These are phyloP conservation scores for Vitellaria paradoxa DNA, from an alignment of 179 eudicot species.

Conservation along the genomic window DNA sequence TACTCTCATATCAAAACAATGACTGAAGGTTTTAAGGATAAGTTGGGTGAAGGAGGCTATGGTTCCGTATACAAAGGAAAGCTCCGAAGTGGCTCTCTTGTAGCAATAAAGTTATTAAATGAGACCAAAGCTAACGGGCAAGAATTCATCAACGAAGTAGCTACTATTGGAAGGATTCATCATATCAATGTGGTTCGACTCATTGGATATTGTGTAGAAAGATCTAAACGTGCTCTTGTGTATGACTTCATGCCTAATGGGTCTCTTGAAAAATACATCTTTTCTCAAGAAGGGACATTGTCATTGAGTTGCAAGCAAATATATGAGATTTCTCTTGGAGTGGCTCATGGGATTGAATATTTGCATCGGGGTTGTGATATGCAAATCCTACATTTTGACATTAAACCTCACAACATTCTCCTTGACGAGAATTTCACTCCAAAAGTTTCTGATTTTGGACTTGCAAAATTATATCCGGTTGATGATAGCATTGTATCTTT, in stretches of 20 bases:
- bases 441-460: conserved; percentile 15
- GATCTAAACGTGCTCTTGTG: conserved; percentile 11
- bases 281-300: too few relatives aligned
- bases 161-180: conserved; percentile 10
- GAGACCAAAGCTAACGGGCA: conserved; percentile 1
- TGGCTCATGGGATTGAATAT: too few relatives aligned
- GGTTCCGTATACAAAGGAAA: conserved; percentile 10
- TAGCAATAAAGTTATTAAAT: conserved; percentile 9
- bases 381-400: too few relatives aligned
- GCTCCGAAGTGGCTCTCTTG: too few relatives aligned
- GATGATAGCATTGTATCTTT: too few relatives aligned
- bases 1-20: background rate
- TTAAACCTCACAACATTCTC: too few relatives aligned
- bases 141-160: conserved; percentile 16
- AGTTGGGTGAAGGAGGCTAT: conserved; percentile 12
- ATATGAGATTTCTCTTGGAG: too few relatives aligned
- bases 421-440: conserved; percentile 13
- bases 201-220: conserved; percentile 8
- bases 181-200: conserved; percentile 9
- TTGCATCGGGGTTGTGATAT: too few relatives aligned
- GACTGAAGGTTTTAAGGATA: background rate
- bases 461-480: conserved; percentile 22
- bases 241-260: too few relatives aligned
- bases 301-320: too few relatives aligned
- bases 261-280: too few relatives aligned